These are phyloP conservation scores for Agrocybe praecox DNA, from an alignment of 768 basidiomycete species.

Conservation along the genomic window DNA sequence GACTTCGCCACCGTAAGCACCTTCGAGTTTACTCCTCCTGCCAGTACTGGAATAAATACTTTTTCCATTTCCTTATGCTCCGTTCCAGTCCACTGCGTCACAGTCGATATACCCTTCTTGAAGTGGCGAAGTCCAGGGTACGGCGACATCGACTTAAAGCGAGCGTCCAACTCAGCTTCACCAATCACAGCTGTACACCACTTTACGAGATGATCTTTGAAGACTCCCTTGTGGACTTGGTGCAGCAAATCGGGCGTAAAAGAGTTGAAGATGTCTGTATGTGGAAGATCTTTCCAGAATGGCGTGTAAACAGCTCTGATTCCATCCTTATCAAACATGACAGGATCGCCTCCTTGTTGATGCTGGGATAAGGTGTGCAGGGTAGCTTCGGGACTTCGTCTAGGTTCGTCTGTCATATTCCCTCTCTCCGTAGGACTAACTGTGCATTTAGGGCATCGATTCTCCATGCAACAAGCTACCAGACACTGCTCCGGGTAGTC, in stretches of 20 bases:
- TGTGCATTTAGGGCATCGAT: slow-evolving; percentile 20
- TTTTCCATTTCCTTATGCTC: slow-evolving; percentile 42
- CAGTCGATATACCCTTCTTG: slow-evolving; percentile 39
- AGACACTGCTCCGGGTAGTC: slow-evolving; percentile 45
- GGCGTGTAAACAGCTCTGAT: slow-evolving; percentile 23
- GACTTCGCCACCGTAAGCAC: slow-evolving; percentile 24
- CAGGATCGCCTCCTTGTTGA: not conserved
- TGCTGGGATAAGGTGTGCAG: not conserved
- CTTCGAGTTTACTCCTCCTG: slow-evolving; percentile 19
- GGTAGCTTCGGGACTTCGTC: not conserved
- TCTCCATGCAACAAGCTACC: slow-evolving; percentile 24
- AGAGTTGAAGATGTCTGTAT: slow-evolving; percentile 38
- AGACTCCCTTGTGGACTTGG: slow-evolving; percentile 51
- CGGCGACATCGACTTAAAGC: slow-evolving; percentile 9
- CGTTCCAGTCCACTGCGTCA: slow-evolving; percentile 44
- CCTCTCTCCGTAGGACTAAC: slow-evolving; percentile 16
- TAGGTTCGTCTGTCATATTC: slow-evolving; percentile 1
- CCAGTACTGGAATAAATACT: slow-evolving; percentile 33
- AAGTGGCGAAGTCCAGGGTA: slow-evolving; percentile 36
- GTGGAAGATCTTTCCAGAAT: slow-evolving; percentile 43
- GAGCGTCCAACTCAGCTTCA: slow-evolving; percentile 12
- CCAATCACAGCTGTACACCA: slow-evolving; percentile 28
- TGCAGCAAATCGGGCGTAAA: slow-evolving; percentile 49
- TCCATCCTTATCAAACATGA: slow-evolving; percentile 13
- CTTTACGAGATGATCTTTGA: slow-evolving; percentile 43